Evolutionary conservation across 345 rosid species (phyloP), one percentile per base, ranked within the genome.

Genomic region (Cardamine resedifolia): DNA sequence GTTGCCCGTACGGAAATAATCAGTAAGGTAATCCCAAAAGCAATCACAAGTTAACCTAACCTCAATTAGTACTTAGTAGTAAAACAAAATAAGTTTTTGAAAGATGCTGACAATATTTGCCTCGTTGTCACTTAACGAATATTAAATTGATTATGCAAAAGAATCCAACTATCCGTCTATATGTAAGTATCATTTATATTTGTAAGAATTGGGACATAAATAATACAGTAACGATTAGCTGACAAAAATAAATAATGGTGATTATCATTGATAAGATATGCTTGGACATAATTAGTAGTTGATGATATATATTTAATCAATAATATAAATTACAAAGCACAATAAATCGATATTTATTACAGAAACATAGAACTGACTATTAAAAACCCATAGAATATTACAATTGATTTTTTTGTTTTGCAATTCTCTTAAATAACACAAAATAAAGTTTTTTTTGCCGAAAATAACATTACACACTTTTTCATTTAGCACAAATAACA

Each of bases 1-100:
- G 58, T 68, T 75, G 43, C 64, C 70, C 58, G 79, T 75, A 75
- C 79, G 74, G 79, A 60, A 68, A 31, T 60, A 68, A 67, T 23
- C 33, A 59, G 74, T 52, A 68, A 60, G 50, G 36, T 69, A 76
- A 69, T 47, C 74, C 64, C 70, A 63, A 68, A 75, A 68, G 58
- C 64, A 60, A 52, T 43, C 63, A 74, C 52, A 73, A 30, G 62
- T 43, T 63, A 57, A 56, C 75, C 65, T 33, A 69, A 53, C 75
- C 52, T 45, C 51, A 34, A 62, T 62, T 62, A 68, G 44, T 4
- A 4, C 41, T 33, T 49, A 49, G 14, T 66, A 66, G 8, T 59
- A n/a, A 24, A 52, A 15, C 9, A 43, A 44, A 33, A 6, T 23
- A 61, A 20, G 24, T 26, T 26, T 60, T 53, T 52, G 18, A 31